Evolutionary conservation across 345 rosid species (phyloP), one percentile per base, ranked within the genome.

Genomic region (Populus simonii): DNA sequence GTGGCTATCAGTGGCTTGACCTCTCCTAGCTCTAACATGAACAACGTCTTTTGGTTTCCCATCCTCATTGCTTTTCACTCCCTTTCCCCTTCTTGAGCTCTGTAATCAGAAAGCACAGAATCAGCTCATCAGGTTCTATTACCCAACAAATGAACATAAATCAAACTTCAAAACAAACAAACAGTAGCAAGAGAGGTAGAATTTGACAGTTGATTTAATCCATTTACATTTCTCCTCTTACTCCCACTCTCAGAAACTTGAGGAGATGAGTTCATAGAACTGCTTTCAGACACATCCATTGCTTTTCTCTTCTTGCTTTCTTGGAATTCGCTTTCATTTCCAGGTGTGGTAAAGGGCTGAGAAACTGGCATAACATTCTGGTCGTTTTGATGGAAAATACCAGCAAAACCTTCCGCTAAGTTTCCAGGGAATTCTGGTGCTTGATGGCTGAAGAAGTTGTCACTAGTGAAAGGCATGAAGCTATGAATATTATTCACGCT

Each of bases 11-110:
- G 97, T 94, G 76, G 98, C 98, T 86, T 94, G 95, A 71, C 98
- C 98, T 85, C 97, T 90, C 85, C 92, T 84, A 53, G 98, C 98
- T 90, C 98, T 92, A 31, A 94, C 97, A 80, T 92, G 98, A 84
- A 94, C 92, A 36, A 92, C 96, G 74, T 90, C 94, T 79, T 81
- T 88, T 41, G 89, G 84, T 77, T 82, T 84, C 69, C 80, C 85
- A 8, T 86, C 88, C 22, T 78, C 90, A 41, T 80, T 81, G 49
- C 39, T 78, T 80, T 88, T 89, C 71, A 53, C 78, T 83, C 83
- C 88, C 73, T 93, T 89, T 69, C 90, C 85, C 83, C 86, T 86
- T 74, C 83, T 84, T 59, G 76, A 80, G 73, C 43, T 80, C 92
- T 89, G 72, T 35, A 57, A 65, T 67, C 53, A 27, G 51, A 70